Percentiles rank a stretch among this genome's conserved stretches.
Conservation (phyloP, 2,329 filamentous ascomycete genomes). For the Aurifilum marmelostoma region DNA sequence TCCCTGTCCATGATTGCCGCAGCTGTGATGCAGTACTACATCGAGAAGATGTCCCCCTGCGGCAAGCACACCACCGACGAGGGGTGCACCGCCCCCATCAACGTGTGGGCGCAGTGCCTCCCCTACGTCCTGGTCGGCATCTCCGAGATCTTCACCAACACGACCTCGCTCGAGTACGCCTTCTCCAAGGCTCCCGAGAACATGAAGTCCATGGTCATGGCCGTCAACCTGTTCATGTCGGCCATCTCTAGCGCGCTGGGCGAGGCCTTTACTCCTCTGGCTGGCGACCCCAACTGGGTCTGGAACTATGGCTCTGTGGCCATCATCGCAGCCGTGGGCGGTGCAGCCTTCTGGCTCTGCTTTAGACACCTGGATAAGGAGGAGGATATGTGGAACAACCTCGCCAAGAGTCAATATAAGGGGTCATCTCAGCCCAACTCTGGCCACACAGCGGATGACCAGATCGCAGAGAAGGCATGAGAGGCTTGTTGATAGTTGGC, state of each 20-base stretch:
- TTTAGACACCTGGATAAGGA: slow-evolving; percentile 67
- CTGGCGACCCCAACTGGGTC: slow-evolving; percentile 65
- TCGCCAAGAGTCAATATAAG: slow-evolving; percentile 49
- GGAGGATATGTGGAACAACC: slow-evolving; percentile 72
- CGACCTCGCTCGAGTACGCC: slow-evolving; percentile 72
- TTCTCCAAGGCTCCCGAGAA: slow-evolving; percentile 78
- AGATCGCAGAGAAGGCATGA: slow-evolving; percentile 10
- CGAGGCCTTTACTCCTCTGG: slow-evolving; percentile 67
- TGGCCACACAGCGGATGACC: slow-evolving; percentile 23
- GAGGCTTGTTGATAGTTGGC: not conserved
- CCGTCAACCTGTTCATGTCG: slow-evolving; percentile 71
- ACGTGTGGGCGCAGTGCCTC: slow-evolving; percentile 62
- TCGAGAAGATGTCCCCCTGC: slow-evolving; percentile 67
- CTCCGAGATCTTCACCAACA: slow-evolving; percentile 58
- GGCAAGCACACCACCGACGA: slow-evolving; percentile 51
- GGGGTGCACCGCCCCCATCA: slow-evolving; percentile 58
- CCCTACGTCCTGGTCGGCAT: slow-evolving; percentile 56
- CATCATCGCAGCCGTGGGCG: slow-evolving; percentile 64
- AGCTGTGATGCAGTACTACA: slow-evolving; percentile 61
- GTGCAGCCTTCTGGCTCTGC: slow-evolving; percentile 68
- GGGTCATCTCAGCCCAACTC: slow-evolving; percentile 45
- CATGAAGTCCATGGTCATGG: slow-evolving; percentile 78
- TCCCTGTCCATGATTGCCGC: slow-evolving; percentile 63
- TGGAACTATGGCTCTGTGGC: slow-evolving; percentile 74
- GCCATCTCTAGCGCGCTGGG: slow-evolving; percentile 71